Evolutionary conservation across 1,284 basidiomycete genomes (phyloP).

Genomic region (Tetrapyrgos nigripes): DNA sequence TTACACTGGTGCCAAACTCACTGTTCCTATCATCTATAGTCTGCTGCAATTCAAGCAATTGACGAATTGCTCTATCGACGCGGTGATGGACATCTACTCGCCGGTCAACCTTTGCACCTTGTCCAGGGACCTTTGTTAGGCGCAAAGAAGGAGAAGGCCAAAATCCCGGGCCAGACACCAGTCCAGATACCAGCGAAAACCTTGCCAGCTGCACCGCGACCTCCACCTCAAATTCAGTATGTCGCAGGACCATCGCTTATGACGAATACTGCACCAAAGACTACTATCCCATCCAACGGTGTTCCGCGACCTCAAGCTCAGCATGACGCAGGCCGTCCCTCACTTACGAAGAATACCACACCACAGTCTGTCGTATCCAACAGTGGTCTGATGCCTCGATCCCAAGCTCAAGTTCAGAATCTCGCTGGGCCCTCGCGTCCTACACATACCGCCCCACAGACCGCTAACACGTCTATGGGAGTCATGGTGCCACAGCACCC

Average conservation of each 20-base stretch:
- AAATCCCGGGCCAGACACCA: not conserved
- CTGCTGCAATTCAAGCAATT: constrained; percentile 67
- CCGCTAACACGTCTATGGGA: no score
- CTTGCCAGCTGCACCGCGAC: not conserved
- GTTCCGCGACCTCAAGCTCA: not conserved
- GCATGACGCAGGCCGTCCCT: not conserved
- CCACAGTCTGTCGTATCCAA: constrained; percentile 6
- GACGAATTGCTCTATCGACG: constrained; percentile 63
- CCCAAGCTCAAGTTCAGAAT: not conserved
- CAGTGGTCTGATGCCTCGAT: not conserved
- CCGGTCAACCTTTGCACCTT: constrained; percentile 66
- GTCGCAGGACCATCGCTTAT: not conserved
- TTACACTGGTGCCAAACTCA: constrained; percentile 8
- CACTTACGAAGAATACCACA: not conserved
- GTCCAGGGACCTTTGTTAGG: constrained; percentile 38
- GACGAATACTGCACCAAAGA: no score
- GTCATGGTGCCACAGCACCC: no score
- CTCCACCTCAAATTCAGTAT: not conserved
- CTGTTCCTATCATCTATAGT: constrained; percentile 42
- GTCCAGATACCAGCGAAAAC: not conserved
- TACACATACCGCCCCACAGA: no score
- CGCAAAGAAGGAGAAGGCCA: constrained; percentile 20
- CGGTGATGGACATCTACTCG: constrained; percentile 59
- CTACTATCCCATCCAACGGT: not conserved
- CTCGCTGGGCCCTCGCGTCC: no score